Conservation (phyloP, 805 yeast species). For the Candida hungchunana region DNA sequence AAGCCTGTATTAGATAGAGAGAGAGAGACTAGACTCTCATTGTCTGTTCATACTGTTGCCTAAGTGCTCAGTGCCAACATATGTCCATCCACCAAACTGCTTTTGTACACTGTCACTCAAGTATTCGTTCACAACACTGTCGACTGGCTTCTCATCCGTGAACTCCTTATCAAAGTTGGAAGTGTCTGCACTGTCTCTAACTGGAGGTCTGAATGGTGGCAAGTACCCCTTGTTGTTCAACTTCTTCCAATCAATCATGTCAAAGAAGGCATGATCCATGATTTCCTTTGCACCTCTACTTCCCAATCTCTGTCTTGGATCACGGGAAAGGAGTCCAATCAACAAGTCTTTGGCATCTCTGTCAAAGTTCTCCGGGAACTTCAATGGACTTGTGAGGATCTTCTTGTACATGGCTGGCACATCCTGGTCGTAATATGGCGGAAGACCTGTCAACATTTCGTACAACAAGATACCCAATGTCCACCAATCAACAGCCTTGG, state of each 20-base stretch:
- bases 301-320: conserved; percentile 77
- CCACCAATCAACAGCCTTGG: conserved; percentile 98
- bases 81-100: conserved; percentile 99
- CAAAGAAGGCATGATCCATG: conserved; percentile 79
- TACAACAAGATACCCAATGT: conserved; percentile 89
- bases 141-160: conserved; percentile 89
- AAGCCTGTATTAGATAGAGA: no score
- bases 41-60: conserved; percentile 29
- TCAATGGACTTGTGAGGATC: conserved; percentile 82
- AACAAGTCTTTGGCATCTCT: conserved; percentile 80
- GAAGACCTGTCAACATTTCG: conserved; percentile 95
- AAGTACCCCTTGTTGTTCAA: conserved; percentile 80
- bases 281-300: conserved; percentile 80
- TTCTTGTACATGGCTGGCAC: conserved; percentile 90
- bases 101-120: conserved; percentile 93
- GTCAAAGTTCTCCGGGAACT: conserved; percentile 85
- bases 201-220: conserved; percentile 94
- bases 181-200: conserved; percentile 79
- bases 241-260: conserved; percentile 86
- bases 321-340: conserved; percentile 72
- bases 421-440: conserved; percentile 96
- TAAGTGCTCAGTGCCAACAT: conserved; percentile 61
- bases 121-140: conserved; percentile 90
- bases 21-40: no score
- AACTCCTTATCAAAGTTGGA: conserved; percentile 91